These are phyloP conservation scores for Pyrenochaeta sp. DNA, from an alignment of 2,329 filamentous ascomycete genomes.

Conservation along the genomic window DNA sequence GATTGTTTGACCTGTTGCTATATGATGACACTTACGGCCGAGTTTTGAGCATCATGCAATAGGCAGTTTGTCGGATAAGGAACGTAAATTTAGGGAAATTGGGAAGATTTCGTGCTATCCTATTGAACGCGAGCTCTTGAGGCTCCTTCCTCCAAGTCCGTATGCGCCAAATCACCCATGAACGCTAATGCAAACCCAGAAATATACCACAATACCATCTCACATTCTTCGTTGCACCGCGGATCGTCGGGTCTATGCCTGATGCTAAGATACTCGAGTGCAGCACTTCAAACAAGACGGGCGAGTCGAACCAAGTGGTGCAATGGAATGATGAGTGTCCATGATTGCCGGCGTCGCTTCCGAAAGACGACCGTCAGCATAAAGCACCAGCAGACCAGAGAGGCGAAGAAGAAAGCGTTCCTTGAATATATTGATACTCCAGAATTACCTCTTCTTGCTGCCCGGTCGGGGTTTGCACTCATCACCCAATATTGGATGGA, in stretches of 20 bases:
- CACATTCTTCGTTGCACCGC: not conserved
- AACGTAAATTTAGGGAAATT: too few species aligned
- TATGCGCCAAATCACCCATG: slow-evolving; percentile 1
- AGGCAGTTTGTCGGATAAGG: too few species aligned
- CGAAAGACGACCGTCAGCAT: too few species aligned
- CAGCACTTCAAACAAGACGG: too few species aligned
- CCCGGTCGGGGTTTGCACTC: slow-evolving; percentile 61
- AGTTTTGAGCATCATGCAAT: too few species aligned
- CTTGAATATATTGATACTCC: not conserved
- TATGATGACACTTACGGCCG: too few species aligned
- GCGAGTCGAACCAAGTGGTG: too few species aligned
- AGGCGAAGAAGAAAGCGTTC: not conserved
- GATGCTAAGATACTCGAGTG: not conserved
- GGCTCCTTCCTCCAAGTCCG: not conserved
- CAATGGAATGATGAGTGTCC: too few species aligned
- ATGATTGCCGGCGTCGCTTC: too few species aligned
- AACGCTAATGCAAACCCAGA: slow-evolving; percentile 4
- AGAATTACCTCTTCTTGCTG: slow-evolving; percentile 55
- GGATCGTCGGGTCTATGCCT: too few species aligned
- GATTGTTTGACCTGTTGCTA: too few species aligned
- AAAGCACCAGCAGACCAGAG: not conserved
- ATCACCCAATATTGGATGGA: slow-evolving; percentile 58
- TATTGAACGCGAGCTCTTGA: not conserved
- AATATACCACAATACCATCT: not conserved
- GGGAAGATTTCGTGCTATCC: not conserved